Percentiles rank a stretch among this genome's conserved stretches.
These are phyloP conservation scores for Fusarium aywerte DNA, from an alignment of 2,329 filamentous ascomycete genomes.

Conservation along the genomic window DNA sequence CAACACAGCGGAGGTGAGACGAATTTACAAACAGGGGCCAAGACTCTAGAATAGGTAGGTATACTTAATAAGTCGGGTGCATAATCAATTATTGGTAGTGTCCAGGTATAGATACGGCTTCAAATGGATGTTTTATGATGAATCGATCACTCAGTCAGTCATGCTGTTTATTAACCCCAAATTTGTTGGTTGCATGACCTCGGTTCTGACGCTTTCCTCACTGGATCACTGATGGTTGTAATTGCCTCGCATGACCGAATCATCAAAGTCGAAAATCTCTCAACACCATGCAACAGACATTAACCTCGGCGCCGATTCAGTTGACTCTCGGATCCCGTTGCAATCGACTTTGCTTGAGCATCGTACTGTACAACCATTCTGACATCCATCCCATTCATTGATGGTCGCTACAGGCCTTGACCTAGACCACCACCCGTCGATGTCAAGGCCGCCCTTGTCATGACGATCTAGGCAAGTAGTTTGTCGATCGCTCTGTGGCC, in stretches of 20 bases:
- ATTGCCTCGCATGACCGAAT: not conserved
- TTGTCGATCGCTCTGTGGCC: slow-evolving; percentile 26
- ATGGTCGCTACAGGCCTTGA: slow-evolving; percentile 27
- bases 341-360: slow-evolving; percentile 18
- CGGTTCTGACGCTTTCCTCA: not conserved
- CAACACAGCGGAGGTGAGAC: slow-evolving; percentile 20
- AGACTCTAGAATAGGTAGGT: slow-evolving; percentile 3
- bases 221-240: slow-evolving; percentile 5
- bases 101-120: slow-evolving; percentile 5
- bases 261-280: not conserved
- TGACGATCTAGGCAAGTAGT: slow-evolving; percentile 25
- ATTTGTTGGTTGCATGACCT: slow-evolving; percentile 20
- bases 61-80: not conserved
- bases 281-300: not conserved
- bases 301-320: slow-evolving; percentile 9
- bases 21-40: slow-evolving; percentile 21
- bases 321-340: slow-evolving; percentile 1
- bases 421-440: slow-evolving; percentile 6
- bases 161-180: slow-evolving; percentile 9
- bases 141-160: slow-evolving; percentile 11
- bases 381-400: not conserved
- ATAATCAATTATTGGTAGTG: not conserved
- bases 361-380: not conserved
- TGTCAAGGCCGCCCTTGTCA: slow-evolving; percentile 30
- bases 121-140: slow-evolving; percentile 33